phyloP scores from a whole-genome alignment of 768 basidiomycete genomes.

The Clavulina sp. region DNA sequence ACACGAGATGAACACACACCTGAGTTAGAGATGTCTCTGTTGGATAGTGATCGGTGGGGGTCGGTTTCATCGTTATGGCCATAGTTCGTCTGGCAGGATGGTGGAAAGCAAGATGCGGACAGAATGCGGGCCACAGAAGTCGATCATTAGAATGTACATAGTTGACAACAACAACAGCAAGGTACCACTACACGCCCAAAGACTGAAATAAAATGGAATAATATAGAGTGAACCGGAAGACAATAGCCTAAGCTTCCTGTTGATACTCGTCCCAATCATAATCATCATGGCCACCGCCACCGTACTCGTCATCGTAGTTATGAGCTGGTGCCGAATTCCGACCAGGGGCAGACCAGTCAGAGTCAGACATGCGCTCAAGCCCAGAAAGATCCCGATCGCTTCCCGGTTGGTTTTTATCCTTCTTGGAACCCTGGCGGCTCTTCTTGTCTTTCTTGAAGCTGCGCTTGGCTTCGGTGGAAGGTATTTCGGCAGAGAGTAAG shows the following conservation, averaged over 20 bases:
- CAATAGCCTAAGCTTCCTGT: not conserved
- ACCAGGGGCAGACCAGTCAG: constrained; percentile 19
- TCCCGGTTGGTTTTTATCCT: constrained; percentile 3
- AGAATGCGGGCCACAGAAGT: too few relatives aligned
- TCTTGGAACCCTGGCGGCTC: not conserved
- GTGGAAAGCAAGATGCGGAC: too few relatives aligned
- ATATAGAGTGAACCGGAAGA: not conserved
- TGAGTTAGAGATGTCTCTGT: constrained; percentile 39
- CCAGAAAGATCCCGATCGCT: not conserved
- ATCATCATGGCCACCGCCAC: constrained; percentile 22
- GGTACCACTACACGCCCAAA: not conserved
- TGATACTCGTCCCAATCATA: not conserved
- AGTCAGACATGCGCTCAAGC: constrained; percentile 21
- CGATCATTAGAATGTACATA: too few relatives aligned
- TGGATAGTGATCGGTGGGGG: constrained; percentile 39
- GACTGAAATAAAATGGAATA: not conserved
- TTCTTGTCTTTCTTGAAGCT: not conserved
- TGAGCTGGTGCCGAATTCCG: constrained; percentile 32
- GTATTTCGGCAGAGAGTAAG: constrained; percentile 46
- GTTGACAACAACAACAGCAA: not conserved
- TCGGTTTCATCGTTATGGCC: constrained; percentile 11
- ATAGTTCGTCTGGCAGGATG: not conserved
- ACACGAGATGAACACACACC: constrained; percentile 1
- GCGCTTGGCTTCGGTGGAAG: too few relatives aligned
- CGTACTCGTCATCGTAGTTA: constrained; percentile 19